Base-by-base conservation (phyloP, 257 asterid genomes). In the Linderniella brevidens region DNA sequence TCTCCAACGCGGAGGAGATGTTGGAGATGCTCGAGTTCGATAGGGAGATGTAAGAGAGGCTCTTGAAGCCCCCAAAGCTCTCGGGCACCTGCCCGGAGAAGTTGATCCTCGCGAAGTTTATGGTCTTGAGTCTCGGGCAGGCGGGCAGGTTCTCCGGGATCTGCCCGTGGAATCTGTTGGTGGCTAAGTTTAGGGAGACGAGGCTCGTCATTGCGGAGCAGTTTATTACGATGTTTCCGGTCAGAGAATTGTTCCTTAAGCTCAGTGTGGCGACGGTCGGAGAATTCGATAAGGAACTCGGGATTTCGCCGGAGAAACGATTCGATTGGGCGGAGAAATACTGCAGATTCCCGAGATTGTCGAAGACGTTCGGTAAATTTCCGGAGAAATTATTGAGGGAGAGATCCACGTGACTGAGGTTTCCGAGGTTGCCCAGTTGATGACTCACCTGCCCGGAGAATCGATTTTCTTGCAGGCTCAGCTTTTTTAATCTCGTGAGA, bases 191-290 rank as follows among this genome's bases (percentile, higher is more conserved):
- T 50, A 85, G 92, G 1, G 87, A 75, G 52, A 49, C 77, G 16
- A 85, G 93, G 65, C 61, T 78, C 50, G 62, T 58, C 95, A 85
- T 75, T 2, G 85, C 77, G 8, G 82, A 54, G 52, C 95, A 85
- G 42, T 85, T 85, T 52, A 85, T 69, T 40, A 65, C 66, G 50
- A 85, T 69, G 29, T 49, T 41, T 36, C 70, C 87, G 10, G 52
- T 58, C 54, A 85, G 58, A 5, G 93, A 77, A 57, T 80, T 80
- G 65, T 80, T 85, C 60, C 93, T 71, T 64, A 85, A 68, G 58
- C 63, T 70, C 56, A 85, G 72, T 0, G 66, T 58, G 39, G 19
- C 25, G 45, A 85, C 58, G 12, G 69, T 63, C 9, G 48, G 61
- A 2, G 93, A 80, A 69, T 74, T 80, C 7, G 92, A 74, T 70